A percentile compares a stretch with the other conserved stretches of the same genome.
phyloP scores from a whole-genome alignment of 768 basidiomycete genomes.

The Podaxis sp. region DNA sequence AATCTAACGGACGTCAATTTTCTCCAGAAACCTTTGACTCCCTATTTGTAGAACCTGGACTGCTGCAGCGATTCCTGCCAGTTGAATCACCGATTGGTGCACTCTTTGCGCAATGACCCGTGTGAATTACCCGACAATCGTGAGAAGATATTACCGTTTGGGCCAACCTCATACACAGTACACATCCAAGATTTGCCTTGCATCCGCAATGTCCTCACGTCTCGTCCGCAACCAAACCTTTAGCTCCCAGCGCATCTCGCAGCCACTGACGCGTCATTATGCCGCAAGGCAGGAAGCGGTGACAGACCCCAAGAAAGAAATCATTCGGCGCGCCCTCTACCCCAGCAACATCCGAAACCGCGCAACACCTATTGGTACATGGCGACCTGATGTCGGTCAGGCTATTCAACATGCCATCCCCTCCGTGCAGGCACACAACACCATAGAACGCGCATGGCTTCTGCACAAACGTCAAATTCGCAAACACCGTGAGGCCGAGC shows the following conservation, averaged over 20 bases:
- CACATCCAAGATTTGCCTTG: background rate
- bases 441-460: constrained; percentile 88
- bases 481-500: constrained; percentile 61
- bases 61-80: background rate
- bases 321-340: constrained; percentile 77
- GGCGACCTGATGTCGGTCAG: constrained; percentile 75
- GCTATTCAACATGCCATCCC: constrained; percentile 84
- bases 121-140: background rate
- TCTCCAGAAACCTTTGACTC: too few species aligned
- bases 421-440: constrained; percentile 85
- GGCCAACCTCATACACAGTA: background rate
- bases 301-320: constrained; percentile 61
- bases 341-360: constrained; percentile 69
- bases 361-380: constrained; percentile 74
- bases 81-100: background rate
- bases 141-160: background rate
- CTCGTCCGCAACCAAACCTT: background rate
- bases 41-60: too few species aligned
- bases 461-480: constrained; percentile 75
- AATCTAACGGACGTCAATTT: too few species aligned
- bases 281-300: constrained; percentile 36
- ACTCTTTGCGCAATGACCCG: background rate
- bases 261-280: constrained; percentile 25
- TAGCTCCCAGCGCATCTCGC: background rate
- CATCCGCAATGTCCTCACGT: background rate